A percentile compares a stretch with the other conserved stretches of the same genome.
phyloP scores from a whole-genome alignment of 129 eudicot genomes.

The Saussurea involucrata region DNA sequence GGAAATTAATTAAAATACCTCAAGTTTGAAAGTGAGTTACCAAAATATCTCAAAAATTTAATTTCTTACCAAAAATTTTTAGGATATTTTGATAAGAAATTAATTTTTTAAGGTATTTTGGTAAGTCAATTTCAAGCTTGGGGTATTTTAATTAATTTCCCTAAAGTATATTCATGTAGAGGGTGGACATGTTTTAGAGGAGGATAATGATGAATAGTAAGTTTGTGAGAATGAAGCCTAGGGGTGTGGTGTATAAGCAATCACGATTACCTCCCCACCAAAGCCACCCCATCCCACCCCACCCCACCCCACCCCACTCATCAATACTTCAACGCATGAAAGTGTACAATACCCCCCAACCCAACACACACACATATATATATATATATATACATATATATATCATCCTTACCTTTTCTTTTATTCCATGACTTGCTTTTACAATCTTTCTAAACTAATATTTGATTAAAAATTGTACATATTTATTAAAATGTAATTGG shows the following conservation, averaged over 20 bases:
- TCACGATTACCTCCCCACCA: slow-evolving; percentile 17
- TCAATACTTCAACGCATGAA: slow-evolving; percentile 29
- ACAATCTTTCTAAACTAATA: neutral
- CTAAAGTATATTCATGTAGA: neutral
- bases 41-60: too few relatives aligned
- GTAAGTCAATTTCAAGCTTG: too few relatives aligned
- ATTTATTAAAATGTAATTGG: too few relatives aligned
- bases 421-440: neutral
- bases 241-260: slow-evolving; percentile 33
- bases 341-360: slow-evolving; percentile 18
- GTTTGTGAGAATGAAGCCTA: slow-evolving; percentile 5
- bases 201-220: neutral
- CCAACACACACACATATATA: too few relatives aligned
- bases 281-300: neutral
- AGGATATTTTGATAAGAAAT: too few relatives aligned
- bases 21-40: too few relatives aligned
- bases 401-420: neutral
- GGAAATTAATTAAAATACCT: too few relatives aligned
- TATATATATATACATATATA: too few relatives aligned
- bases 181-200: neutral
- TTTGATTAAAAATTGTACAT: neutral
- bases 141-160: too few relatives aligned
- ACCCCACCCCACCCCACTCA: neutral
- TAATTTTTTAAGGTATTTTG: too few relatives aligned
- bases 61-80: too few relatives aligned